These are phyloP conservation scores for Cercospora sp. DNA, from an alignment of 2,329 filamentous ascomycete species.

Conservation along the genomic window DNA sequence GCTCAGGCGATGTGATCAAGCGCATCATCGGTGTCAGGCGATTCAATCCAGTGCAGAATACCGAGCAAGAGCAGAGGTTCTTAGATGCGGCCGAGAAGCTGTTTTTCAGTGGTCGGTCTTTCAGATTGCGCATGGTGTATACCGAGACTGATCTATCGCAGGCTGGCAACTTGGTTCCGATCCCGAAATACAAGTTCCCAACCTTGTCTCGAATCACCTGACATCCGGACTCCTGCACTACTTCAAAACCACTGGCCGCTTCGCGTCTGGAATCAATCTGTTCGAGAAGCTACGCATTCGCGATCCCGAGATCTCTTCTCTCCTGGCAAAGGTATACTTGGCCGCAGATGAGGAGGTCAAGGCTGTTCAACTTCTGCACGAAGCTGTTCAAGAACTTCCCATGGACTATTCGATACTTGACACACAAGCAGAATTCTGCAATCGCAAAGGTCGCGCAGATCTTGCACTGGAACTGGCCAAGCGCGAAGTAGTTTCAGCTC, in stretches of 20 bases:
- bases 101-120: constrained; percentile 78
- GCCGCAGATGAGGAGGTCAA: constrained; percentile 98
- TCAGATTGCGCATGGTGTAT: background rate
- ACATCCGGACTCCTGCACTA: constrained; percentile 93
- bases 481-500: constrained; percentile 88
- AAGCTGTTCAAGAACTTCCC: constrained; percentile 83
- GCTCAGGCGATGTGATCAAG: constrained; percentile 88
- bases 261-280: constrained; percentile 91
- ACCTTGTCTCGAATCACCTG: constrained; percentile 92
- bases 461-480: constrained; percentile 93
- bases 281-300: constrained; percentile 92
- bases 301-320: constrained; percentile 89
- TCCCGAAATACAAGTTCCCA: constrained; percentile 94
- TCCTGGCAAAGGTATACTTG: constrained; percentile 86
- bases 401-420: constrained; percentile 99
- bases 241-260: constrained; percentile 91
- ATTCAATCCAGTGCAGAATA: constrained; percentile 97
- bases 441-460: constrained; percentile 81
- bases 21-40: constrained; percentile 96
- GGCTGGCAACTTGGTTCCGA: constrained; percentile 96
- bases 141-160: constrained; percentile 40
- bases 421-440: constrained; percentile 87
- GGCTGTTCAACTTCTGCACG: constrained; percentile 81
- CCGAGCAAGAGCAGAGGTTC: constrained; percentile 97
- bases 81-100: constrained; percentile 89